phyloP scores from a whole-genome alignment of 2,329 filamentous ascomycete genomes.

The Cyphellophora attinorum region DNA sequence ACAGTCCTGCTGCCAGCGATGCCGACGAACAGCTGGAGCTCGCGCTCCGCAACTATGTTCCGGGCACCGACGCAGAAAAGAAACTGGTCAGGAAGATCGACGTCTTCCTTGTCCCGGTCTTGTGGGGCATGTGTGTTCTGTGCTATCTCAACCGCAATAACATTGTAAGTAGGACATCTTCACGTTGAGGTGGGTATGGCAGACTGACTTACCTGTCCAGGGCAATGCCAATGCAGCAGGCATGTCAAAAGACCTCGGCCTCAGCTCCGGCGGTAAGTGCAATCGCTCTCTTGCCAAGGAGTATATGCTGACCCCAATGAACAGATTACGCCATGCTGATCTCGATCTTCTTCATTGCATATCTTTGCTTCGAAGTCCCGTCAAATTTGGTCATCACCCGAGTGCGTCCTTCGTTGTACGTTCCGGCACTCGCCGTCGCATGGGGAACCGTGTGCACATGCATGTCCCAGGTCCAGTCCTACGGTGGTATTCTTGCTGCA shows the following conservation, averaged over 20 bases:
- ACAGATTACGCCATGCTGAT: conserved; percentile 14
- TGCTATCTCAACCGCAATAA: conserved; percentile 60
- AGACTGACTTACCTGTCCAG: not conserved
- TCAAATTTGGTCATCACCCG: conserved; percentile 12
- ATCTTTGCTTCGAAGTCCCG: conserved; percentile 27
- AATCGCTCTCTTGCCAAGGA: not conserved
- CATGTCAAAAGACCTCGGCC: conserved; percentile 3
- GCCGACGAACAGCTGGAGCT: conserved; percentile 1
- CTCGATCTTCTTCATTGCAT: conserved; percentile 37
- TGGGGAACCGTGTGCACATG: conserved; percentile 24
- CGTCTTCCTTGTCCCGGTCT: conserved; percentile 54
- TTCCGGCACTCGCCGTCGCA: conserved; percentile 25
- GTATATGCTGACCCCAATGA: not conserved
- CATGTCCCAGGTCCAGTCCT: conserved; percentile 31
- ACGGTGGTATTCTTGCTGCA: conserved; percentile 37
- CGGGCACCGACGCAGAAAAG: conserved; percentile 31
- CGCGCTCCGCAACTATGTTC: conserved; percentile 3
- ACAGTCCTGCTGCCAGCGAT: not conserved
- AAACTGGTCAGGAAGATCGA: conserved; percentile 63
- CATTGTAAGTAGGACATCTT: conserved; percentile 27
- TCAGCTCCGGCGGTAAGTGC: conserved; percentile 1
- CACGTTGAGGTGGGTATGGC: not conserved
- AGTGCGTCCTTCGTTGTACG: conserved; percentile 33
- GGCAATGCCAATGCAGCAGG: conserved; percentile 5
- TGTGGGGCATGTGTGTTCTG: conserved; percentile 66